A percentile compares a stretch with the other conserved stretches of the same genome.
Evolutionary conservation across 169 alveolate genomes (phyloP).

Genomic region (Pseudocohnilembus persalinus): DNA sequence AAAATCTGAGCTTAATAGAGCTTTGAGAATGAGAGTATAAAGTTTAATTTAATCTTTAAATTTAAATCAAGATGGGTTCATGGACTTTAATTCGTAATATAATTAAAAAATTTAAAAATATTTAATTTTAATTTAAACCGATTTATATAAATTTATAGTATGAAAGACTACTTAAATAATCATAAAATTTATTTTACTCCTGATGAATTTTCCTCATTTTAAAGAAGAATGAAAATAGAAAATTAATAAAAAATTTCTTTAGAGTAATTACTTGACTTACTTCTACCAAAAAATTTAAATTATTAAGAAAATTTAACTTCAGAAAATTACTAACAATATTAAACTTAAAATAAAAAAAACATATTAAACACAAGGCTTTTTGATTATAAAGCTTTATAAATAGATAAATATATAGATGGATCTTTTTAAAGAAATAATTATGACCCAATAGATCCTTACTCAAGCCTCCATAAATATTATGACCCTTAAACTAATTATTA

Average conservation of each 20-base stretch:
- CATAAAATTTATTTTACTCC: neutral
- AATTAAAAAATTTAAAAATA: no score
- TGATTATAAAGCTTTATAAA: no score
- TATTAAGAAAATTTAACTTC: no score
- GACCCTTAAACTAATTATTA: neutral
- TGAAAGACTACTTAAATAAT: neutral
- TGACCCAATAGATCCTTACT: neutral
- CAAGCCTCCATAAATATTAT: neutral
- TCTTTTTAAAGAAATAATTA: neutral
- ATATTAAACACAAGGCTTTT: neutral
- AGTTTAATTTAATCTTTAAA: no score
- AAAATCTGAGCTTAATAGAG: neutral
- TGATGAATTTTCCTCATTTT: neutral
- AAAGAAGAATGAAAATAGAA: neutral
- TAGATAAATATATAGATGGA: neutral
- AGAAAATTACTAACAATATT: no score
- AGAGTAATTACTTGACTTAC: neutral
- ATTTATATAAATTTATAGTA: neutral
- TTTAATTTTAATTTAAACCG: neutral
- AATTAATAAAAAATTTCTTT: neutral
- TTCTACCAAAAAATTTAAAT: neutral
- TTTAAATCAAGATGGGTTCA: neutral
- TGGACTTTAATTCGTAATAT: neutral
- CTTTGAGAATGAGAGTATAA: neutral
- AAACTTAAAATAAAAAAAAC: neutral